These are phyloP conservation scores for Fimicolochytrium jonesii DNA, from an alignment of 192 early-diverging fungal species.

Conservation along the genomic window DNA sequence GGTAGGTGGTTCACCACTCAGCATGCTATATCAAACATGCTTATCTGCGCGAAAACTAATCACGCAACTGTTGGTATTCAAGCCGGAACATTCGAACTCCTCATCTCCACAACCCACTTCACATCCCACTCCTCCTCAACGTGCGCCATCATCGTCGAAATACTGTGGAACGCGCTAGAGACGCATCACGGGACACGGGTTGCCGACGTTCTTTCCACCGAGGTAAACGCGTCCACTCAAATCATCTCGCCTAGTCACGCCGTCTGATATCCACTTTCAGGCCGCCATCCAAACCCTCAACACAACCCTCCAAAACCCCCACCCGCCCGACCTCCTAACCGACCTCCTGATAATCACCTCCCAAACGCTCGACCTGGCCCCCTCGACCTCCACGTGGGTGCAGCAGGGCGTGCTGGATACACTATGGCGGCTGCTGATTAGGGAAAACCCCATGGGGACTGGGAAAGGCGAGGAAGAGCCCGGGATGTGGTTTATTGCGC, in stretches of 20 bases:
- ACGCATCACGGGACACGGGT: background rate
- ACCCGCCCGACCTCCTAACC: conserved; percentile 6
- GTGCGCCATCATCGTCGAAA: conserved; percentile 17
- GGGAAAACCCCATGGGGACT: background rate
- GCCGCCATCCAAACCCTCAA: too few relatives aligned
- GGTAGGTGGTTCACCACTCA: background rate
- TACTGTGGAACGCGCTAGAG: conserved; percentile 21
- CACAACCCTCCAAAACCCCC: too few relatives aligned
- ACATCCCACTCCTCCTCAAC: too few relatives aligned
- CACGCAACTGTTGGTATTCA: too few relatives aligned
- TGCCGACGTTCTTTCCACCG: conserved; percentile 1
- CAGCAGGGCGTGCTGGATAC: background rate
- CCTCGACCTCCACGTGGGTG: background rate
- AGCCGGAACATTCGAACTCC: too few relatives aligned
- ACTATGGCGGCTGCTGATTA: background rate
- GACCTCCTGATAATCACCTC: conserved; percentile 7
- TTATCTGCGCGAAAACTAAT: too few relatives aligned
- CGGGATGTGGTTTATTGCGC: background rate
- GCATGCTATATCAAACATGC: too few relatives aligned
- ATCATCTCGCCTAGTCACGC: too few relatives aligned
- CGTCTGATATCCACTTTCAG: too few relatives aligned
- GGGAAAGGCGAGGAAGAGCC: background rate
- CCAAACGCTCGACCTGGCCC: background rate
- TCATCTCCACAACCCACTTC: too few relatives aligned
- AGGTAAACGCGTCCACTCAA: too few relatives aligned